Conservation (phyloP, 2,329 filamentous ascomycete species). For the Xylariaceae sp. region DNA sequence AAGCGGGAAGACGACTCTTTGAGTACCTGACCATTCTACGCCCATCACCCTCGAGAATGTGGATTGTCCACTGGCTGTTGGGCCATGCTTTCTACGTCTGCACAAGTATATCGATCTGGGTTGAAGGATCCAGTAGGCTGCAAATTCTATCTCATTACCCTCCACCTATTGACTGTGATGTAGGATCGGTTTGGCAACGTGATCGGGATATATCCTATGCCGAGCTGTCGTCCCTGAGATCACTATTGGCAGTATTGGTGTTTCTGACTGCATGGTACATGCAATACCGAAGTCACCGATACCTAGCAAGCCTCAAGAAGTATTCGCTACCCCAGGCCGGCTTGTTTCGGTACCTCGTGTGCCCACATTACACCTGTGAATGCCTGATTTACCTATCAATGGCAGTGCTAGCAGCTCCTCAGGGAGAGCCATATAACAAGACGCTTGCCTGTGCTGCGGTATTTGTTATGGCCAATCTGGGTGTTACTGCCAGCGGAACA, state of each 20-base stretch:
- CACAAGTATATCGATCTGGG: constrained; percentile 75
- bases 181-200: constrained; percentile 33
- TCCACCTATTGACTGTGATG: constrained; percentile 14
- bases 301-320: constrained; percentile 68
- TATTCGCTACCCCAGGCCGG: constrained; percentile 77
- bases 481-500: constrained; percentile 73
- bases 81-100: constrained; percentile 73
- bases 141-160: not conserved
- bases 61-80: constrained; percentile 75
- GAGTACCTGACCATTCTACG: constrained; percentile 66
- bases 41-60: constrained; percentile 74
- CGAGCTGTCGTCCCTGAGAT: constrained; percentile 42
- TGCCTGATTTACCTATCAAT: constrained; percentile 80
- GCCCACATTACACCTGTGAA: constrained; percentile 90
- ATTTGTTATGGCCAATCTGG: constrained; percentile 77
- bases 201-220: constrained; percentile 18
- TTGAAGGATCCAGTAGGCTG: constrained; percentile 69
- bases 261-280: constrained; percentile 67
- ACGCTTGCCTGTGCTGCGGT: constrained; percentile 66
- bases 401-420: constrained; percentile 68
- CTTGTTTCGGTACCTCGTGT: constrained; percentile 69
- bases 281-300: constrained; percentile 70
- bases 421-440: constrained; percentile 61
- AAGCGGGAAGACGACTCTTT: constrained; percentile 70
- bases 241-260: constrained; percentile 52